Conservation (phyloP, 768 basidiomycete genomes). For the Boletus pseudo-olivaceus region DNA sequence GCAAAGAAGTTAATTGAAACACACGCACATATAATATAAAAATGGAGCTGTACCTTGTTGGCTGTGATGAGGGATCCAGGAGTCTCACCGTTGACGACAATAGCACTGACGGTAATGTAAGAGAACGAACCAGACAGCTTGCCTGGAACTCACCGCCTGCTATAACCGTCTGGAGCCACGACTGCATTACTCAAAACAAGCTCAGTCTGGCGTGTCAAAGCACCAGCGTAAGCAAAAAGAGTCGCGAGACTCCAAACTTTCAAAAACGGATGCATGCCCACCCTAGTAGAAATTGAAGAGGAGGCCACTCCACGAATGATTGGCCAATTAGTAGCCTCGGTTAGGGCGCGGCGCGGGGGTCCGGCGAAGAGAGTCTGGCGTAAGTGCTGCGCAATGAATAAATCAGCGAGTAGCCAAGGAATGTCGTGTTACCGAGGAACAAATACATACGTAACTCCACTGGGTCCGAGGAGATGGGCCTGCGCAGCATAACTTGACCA, state of each 20-base stretch:
- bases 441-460: too few species aligned
- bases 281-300: not conserved
- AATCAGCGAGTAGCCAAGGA: too few species aligned
- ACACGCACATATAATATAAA: not conserved
- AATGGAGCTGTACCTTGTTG: slow-evolving; percentile 29
- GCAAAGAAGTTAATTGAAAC: not conserved
- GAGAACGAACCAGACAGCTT: not conserved
- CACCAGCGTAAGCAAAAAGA: slow-evolving; percentile 6
- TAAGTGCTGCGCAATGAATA: too few species aligned
- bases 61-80: slow-evolving; percentile 41
- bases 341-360: too few species aligned
- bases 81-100: slow-evolving; percentile 39
- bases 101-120: slow-evolving; percentile 25
- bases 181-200: slow-evolving; percentile 37
- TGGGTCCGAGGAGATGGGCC: too few species aligned
- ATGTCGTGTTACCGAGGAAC: too few species aligned
- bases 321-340: too few species aligned
- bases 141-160: slow-evolving; percentile 22
- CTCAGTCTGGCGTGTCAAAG: slow-evolving; percentile 18
- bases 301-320: too few species aligned
- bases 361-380: too few species aligned
- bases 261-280: slow-evolving; percentile 12
- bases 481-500: too few species aligned
- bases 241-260: slow-evolving; percentile 5
- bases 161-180: slow-evolving; percentile 43